Evolutionary conservation across 78 protist species (phyloP).

Genomic region (Creolimax fragrantissima): DNA sequence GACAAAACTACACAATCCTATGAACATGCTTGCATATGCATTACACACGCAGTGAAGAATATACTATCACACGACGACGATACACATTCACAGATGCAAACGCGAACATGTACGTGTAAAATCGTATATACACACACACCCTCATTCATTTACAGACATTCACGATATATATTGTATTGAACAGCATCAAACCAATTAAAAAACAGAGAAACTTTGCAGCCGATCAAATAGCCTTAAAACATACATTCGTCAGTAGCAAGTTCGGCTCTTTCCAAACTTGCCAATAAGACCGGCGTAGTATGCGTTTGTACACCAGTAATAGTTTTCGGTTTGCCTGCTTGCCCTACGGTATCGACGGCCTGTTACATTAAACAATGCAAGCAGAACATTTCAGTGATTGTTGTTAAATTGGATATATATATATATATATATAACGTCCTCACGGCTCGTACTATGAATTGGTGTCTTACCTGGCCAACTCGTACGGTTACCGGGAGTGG

Average conservation of each 20-base stretch:
- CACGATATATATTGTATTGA: no score
- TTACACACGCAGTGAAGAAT: neutral
- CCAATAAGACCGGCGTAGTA: constrained; percentile 94
- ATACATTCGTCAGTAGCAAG: constrained; percentile 85
- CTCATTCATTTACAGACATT: neutral
- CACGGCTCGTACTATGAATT: no score
- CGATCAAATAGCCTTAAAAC: no score
- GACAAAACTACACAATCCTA: no score
- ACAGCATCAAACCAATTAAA: no score
- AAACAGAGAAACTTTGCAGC: no score
- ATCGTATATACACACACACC: neutral
- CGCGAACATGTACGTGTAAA: neutral
- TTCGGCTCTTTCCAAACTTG: constrained; percentile 86
- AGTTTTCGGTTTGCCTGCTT: constrained; percentile 88
- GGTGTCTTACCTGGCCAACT: constrained; percentile 61
- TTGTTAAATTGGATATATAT: no score
- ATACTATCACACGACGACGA: neutral
- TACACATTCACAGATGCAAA: neutral
- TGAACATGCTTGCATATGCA: no score
- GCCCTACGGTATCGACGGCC: constrained; percentile 81
- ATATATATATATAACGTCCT: no score
- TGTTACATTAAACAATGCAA: constrained; percentile 48
- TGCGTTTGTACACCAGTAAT: constrained; percentile 99
- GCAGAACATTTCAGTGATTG: no score
- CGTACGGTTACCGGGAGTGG: constrained; percentile 59